A percentile compares a stretch with the other conserved stretches of the same genome.
phyloP scores from a whole-genome alignment of 164 flowering plant genomes.

The Taxillus chinensis region DNA sequence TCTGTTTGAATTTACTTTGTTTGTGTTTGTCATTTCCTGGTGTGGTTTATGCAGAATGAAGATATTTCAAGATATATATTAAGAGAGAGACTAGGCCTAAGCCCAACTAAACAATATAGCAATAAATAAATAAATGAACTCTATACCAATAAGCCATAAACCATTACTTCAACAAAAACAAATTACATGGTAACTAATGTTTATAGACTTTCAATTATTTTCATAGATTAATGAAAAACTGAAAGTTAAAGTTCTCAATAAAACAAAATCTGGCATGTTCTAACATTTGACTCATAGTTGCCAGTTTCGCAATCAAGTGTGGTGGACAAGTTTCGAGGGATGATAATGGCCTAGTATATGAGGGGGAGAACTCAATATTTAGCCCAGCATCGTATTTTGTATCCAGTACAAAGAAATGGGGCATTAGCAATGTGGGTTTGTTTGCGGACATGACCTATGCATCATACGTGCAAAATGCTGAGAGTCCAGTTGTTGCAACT shows the following conservation, averaged over 20 bases:
- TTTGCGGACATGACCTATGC: slow-evolving; percentile 6
- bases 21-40: too few relatives aligned
- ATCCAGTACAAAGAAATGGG: not conserved
- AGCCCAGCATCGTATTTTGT: slow-evolving; percentile 5
- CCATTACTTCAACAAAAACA: too few relatives aligned
- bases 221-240: not conserved
- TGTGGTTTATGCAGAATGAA: too few relatives aligned
- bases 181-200: too few relatives aligned
- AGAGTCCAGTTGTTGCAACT: not conserved
- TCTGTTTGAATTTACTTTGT: too few relatives aligned
- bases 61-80: too few relatives aligned
- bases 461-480: slow-evolving; percentile 1
- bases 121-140: too few relatives aligned
- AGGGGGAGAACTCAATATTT: slow-evolving; percentile 1
- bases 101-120: too few relatives aligned
- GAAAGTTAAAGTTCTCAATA: not conserved
- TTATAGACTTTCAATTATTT: too few relatives aligned
- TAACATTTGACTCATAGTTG: not conserved
- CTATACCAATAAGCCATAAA: too few relatives aligned
- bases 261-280: not conserved
- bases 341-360: not conserved
- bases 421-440: slow-evolving; percentile 3
- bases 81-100: too few relatives aligned
- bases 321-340: not conserved
- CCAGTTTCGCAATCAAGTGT: slow-evolving; percentile 3